Conservation (phyloP, 148 eudicot genomes). For the Beta vulgaris region DNA sequence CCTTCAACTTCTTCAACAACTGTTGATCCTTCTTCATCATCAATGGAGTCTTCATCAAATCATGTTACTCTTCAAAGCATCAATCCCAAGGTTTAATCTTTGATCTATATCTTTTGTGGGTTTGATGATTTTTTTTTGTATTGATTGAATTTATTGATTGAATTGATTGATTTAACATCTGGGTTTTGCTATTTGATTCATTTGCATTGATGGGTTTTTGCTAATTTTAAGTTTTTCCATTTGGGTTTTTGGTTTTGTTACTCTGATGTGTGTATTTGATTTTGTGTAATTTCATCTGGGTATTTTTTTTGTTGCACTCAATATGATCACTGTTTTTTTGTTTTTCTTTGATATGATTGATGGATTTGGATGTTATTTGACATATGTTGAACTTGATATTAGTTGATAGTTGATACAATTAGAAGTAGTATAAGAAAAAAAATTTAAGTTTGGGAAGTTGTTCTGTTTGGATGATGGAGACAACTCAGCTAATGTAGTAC, state of each 20-base stretch:
- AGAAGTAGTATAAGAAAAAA: too few species aligned
- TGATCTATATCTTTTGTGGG: not conserved
- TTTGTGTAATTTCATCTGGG: too few species aligned
- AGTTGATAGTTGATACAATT: too few species aligned
- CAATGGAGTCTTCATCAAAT: slow-evolving; percentile 33
- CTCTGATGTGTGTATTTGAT: too few species aligned
- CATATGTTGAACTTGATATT: too few species aligned
- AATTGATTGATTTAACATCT: slow-evolving; percentile 15
- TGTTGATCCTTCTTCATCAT: not conserved
- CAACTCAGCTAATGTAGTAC: not conserved
- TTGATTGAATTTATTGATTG: not conserved
- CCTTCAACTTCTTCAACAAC: slow-evolving; percentile 16
- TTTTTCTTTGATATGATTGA: not conserved
- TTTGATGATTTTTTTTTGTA: not conserved
- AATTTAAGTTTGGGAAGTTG: too few species aligned
- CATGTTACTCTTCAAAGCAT: slow-evolving; percentile 38
- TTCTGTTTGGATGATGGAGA: not conserved
- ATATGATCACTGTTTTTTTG: too few species aligned
- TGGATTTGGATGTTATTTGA: not conserved
- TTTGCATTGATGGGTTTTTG: slow-evolving; percentile 23
- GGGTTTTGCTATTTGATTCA: slow-evolving; percentile 17
- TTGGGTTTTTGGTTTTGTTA: not conserved
- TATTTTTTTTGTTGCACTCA: too few species aligned
- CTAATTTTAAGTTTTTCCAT: slow-evolving; percentile 1
- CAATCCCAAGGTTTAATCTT: slow-evolving; percentile 60